Conservation (phyloP, 306 rosid genomes). For the Cucumis melo region DNA sequence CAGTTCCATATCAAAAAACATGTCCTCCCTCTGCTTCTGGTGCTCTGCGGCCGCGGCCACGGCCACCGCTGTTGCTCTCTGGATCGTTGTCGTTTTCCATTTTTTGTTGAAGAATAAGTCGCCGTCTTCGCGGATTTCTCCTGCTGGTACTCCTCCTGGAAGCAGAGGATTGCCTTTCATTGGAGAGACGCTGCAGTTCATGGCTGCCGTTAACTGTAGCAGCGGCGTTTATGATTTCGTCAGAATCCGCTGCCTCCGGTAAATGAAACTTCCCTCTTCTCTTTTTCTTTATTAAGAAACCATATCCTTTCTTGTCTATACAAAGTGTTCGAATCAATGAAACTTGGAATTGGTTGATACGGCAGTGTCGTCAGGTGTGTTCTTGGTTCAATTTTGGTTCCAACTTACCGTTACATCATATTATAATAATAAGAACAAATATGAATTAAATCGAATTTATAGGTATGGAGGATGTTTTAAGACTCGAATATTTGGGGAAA, state of each 20-base stretch:
- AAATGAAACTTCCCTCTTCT: neutral
- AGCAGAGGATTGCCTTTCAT: constrained; percentile 45
- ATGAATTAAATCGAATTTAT: too few relatives aligned
- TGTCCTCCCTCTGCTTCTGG: neutral
- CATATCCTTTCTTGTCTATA: too few relatives aligned
- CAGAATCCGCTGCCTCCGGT: constrained; percentile 47
- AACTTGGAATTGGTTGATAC: too few relatives aligned
- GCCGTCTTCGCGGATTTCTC: neutral
- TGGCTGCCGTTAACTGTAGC: constrained; percentile 62
- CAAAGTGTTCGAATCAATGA: too few relatives aligned
- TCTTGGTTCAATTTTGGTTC: too few relatives aligned
- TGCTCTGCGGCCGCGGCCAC: neutral
- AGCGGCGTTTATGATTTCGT: constrained; percentile 75
- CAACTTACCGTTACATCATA: too few relatives aligned
- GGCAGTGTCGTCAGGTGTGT: too few relatives aligned
- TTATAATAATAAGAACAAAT: too few relatives aligned
- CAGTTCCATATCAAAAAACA: neutral
- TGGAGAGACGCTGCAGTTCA: constrained; percentile 80
- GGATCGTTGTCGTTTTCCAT: neutral
- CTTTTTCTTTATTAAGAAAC: too few relatives aligned
- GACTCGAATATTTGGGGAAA: constrained; percentile 62
- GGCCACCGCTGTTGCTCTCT: neutral
- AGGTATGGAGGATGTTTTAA: constrained; percentile 56
- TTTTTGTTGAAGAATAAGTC: neutral
- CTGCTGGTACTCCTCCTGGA: constrained; percentile 39